phyloP scores from a whole-genome alignment of 2,329 filamentous ascomycete species.

The Talaromyces sp. region DNA sequence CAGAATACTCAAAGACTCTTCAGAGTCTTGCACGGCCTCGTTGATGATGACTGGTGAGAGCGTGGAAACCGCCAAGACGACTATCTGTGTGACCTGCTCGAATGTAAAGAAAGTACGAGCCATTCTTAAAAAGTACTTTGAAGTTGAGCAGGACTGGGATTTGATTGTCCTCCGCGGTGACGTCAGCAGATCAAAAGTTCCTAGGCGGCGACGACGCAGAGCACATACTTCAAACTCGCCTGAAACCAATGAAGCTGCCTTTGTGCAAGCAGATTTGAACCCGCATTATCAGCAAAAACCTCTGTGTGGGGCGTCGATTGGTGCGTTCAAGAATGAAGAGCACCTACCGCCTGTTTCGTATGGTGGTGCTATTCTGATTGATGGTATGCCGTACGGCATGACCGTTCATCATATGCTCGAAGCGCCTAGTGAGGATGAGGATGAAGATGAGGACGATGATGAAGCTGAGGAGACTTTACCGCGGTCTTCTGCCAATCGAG shows the following conservation, averaged over 20 bases:
- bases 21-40: conserved; percentile 60
- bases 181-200: conserved; percentile 54
- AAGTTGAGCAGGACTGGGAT: conserved; percentile 56
- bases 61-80: conserved; percentile 56
- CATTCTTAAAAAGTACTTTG: conserved; percentile 56
- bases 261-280: conserved; percentile 50
- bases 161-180: conserved; percentile 60
- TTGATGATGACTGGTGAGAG: conserved; percentile 60
- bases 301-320: conserved; percentile 84
- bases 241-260: conserved; percentile 27
- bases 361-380: conserved; percentile 80
- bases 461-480: conserved; percentile 34
- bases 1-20: conserved; percentile 56
- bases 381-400: conserved; percentile 84
- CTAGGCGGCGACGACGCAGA: conserved; percentile 39
- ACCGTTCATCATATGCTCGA: conserved; percentile 97
- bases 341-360: conserved; percentile 90
- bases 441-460: conserved; percentile 32
- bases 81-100: conserved; percentile 62
- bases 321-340: conserved; percentile 78
- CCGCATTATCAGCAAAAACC: conserved; percentile 75
- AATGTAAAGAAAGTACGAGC: conserved; percentile 58
- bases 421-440: conserved; percentile 54
- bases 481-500: conserved; percentile 47
- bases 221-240: conserved; percentile 32